phyloP scores from a whole-genome alignment of 345 rosid species.

The Garcia nutans region DNA sequence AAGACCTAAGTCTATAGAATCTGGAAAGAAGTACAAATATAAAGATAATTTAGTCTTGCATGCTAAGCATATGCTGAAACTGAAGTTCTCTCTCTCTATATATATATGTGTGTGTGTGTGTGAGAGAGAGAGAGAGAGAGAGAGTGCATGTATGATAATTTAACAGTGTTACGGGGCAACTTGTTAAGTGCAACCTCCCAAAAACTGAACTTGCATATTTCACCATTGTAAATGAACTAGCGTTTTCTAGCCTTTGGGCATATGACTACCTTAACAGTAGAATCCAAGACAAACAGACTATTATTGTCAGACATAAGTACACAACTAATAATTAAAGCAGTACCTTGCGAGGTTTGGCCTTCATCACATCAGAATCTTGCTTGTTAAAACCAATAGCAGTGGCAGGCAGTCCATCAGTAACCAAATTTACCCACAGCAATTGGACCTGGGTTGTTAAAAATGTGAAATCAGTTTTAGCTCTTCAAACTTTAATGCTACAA shows the following conservation, averaged over 20 bases:
- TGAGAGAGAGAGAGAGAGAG: too few species aligned
- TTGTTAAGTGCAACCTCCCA: neutral
- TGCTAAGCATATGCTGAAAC: neutral
- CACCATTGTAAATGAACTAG: neutral
- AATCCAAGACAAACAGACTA: neutral
- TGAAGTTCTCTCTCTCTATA: too few species aligned
- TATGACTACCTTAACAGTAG: neutral
- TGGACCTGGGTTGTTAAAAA: slow-evolving; percentile 63
- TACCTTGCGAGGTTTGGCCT: slow-evolving; percentile 98
- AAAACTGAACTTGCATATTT: neutral
- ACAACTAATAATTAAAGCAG: slow-evolving; percentile 4
- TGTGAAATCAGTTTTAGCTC: slow-evolving; percentile 2
- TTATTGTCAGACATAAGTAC: neutral
- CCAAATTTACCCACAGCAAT: slow-evolving; percentile 97
- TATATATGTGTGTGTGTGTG: too few species aligned
- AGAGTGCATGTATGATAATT: too few species aligned
- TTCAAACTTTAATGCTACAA: neutral
- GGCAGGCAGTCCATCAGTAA: slow-evolving; percentile 99
- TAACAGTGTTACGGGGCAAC: neutral
- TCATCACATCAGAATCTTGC: slow-evolving; percentile 98
- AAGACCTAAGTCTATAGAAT: neutral
- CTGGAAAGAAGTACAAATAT: neutral
- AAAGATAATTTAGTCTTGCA: neutral
- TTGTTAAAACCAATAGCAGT: slow-evolving; percentile 98
- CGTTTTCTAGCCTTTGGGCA: neutral